Conservation (phyloP, 73 alveolate species). For the Breviolum minutum region DNA sequence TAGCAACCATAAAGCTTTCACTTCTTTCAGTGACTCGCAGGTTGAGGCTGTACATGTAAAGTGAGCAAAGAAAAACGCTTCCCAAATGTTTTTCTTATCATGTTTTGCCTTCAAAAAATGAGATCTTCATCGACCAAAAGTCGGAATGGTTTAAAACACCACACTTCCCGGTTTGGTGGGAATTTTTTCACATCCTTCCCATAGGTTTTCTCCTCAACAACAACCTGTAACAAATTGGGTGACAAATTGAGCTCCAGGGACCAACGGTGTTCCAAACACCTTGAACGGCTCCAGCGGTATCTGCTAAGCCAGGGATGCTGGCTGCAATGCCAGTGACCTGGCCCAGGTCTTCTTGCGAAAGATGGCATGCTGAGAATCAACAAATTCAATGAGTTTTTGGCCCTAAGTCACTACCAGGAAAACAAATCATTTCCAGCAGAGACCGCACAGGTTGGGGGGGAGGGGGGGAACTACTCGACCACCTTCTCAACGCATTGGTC, state of each 20-base stretch:
- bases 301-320: slow-evolving; percentile 76
- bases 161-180: neutral
- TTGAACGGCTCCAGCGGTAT: slow-evolving; percentile 65
- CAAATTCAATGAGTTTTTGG: neutral
- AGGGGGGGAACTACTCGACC: neutral
- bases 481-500: slow-evolving; percentile 43
- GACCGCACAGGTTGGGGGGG: too few species aligned
- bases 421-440: neutral
- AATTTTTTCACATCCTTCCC: neutral
- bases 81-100: too few species aligned
- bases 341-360: neutral
- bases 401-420: neutral
- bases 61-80: neutral
- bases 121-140: too few species aligned
- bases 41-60: too few species aligned
- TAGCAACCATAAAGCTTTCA: too few species aligned
- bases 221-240: neutral
- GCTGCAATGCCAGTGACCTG: slow-evolving; percentile 77
- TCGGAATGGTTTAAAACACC: too few species aligned
- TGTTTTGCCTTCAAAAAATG: too few species aligned
- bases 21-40: too few species aligned
- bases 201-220: too few species aligned
- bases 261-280: slow-evolving; percentile 89
- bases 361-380: neutral
- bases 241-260: neutral